phyloP scores from a whole-genome alignment of 2,329 filamentous ascomycete species.

The Pestalotiopsis sp. region DNA sequence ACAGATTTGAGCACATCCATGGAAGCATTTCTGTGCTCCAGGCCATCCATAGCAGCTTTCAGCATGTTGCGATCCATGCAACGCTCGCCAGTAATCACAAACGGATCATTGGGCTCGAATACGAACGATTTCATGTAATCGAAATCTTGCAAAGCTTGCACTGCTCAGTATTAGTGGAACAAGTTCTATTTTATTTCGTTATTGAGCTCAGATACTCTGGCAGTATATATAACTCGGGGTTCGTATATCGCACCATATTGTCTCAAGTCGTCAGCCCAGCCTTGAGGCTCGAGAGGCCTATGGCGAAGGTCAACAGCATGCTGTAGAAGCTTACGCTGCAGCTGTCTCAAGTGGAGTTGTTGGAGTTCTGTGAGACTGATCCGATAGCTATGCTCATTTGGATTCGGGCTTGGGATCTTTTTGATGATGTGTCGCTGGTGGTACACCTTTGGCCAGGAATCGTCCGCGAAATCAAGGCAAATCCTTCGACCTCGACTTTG shows the following conservation, averaged over 20 bases:
- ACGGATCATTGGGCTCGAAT: slow-evolving; percentile 15
- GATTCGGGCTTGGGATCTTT: too few species aligned
- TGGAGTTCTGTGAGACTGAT: slow-evolving; percentile 21
- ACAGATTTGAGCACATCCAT: neutral
- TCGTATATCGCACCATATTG: slow-evolving; percentile 8
- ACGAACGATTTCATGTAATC: slow-evolving; percentile 21
- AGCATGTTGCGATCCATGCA: slow-evolving; percentile 17
- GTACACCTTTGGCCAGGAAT: neutral
- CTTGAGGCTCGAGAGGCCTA: neutral
- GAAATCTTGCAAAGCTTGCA: slow-evolving; percentile 21
- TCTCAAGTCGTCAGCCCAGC: slow-evolving; percentile 10
- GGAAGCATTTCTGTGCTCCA: neutral
- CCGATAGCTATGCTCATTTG: too few species aligned
- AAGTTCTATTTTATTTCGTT: too few species aligned
- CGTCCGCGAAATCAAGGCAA: neutral
- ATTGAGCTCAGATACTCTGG: too few species aligned
- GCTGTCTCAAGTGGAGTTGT: slow-evolving; percentile 16
- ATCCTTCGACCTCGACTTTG: too few species aligned
- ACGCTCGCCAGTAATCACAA: slow-evolving; percentile 20
- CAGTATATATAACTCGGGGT: too few species aligned
- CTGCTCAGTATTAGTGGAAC: too few species aligned
- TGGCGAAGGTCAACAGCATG: slow-evolving; percentile 2
- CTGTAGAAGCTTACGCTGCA: slow-evolving; percentile 17
- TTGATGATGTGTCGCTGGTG: too few species aligned
- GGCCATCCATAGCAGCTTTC: neutral